Base-by-base conservation (phyloP, 2,329 filamentous ascomycete species). In the Rhynchosporium agropyri region DNA sequence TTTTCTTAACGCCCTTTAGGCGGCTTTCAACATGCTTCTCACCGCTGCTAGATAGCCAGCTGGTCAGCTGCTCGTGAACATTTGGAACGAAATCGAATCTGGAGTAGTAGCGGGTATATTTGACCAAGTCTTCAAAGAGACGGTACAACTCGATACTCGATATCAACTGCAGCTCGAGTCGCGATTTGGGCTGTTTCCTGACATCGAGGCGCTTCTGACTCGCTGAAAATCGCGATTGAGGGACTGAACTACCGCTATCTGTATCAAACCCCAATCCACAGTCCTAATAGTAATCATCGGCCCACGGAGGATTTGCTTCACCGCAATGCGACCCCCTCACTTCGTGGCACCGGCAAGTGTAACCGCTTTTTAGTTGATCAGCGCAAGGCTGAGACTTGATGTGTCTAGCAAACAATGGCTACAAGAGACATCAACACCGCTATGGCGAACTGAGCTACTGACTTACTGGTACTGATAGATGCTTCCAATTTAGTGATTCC, bases 321-420 rank as follows among this genome's bases (percentile, higher is more conserved):
- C 61, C 61, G 50, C 56, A 63, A 45, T 33, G 10, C 28, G 9
- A 36, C 9, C 5, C 9, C 33, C 20, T 51, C 31, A 15, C 26
- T 50, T 20, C 29, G 48, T 55, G 38, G 51, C 50, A 50, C 48
- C 43, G 60, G 31, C 36, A 61, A 40, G 31, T 57, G 61, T 63
- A 51, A 63, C 61, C 61, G 57, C 61, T 60, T 13, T 60, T 60
- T 51, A 43, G 43, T 51, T 60, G 36, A 55, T 49, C 54, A 20
- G 29, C 43, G 54, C 54, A 20, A 46, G 42, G 54, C 54, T 57
- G 40, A 57, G 54, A 57, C 54, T 53, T 53, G 29, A 29, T 51
- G 29, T 20, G 20, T 20, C 20, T 20, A 20, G 20, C 20, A 20
- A 20, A 20, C 33, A 36, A 36, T 10, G 33, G 33, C 33, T 20